A percentile compares a stretch with the other conserved stretches of the same genome.
These are phyloP conservation scores for Cercospora nicotianae DNA, from an alignment of 2,329 filamentous ascomycete species.

Conservation along the genomic window DNA sequence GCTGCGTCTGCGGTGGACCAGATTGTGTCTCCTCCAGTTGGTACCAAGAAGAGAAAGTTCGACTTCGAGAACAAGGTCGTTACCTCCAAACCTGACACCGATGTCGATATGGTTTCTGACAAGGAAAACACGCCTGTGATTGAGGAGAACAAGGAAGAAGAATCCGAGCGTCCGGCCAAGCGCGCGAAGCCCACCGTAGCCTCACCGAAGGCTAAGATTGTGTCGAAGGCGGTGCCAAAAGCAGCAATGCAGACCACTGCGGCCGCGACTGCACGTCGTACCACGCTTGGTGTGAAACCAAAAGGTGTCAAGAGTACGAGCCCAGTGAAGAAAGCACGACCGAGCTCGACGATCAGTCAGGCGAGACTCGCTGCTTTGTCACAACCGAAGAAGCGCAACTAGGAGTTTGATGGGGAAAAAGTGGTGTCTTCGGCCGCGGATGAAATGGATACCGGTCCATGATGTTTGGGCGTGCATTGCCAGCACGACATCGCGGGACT, in stretches of 20 bases:
- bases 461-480: background rate
- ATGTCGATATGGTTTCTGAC: conserved; percentile 34
- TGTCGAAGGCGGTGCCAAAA: conserved; percentile 10
- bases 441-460: conserved; percentile 4
- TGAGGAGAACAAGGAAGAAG: conserved; percentile 35
- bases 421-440: background rate
- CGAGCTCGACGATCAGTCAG: conserved; percentile 33
- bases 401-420: conserved; percentile 1
- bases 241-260: conserved; percentile 18
- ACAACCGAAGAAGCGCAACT: conserved; percentile 34
- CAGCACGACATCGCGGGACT: background rate
- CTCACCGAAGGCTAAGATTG: conserved; percentile 5
- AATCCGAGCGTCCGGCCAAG: conserved; percentile 33
- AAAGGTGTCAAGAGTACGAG: conserved; percentile 31
- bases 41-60: conserved; percentile 23
- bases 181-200: conserved; percentile 27
- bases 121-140: conserved; percentile 44
- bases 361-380: conserved; percentile 36
- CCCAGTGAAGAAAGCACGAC: conserved; percentile 26
- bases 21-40: conserved; percentile 28
- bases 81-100: conserved; percentile 5
- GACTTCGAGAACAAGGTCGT: conserved; percentile 22
- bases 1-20: conserved; percentile 43
- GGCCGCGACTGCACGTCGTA: conserved; percentile 24
- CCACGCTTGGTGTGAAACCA: conserved; percentile 39